These are phyloP conservation scores for Cyberlindnera petersonii DNA, from an alignment of 805 yeast genomes.

Conservation along the genomic window DNA sequence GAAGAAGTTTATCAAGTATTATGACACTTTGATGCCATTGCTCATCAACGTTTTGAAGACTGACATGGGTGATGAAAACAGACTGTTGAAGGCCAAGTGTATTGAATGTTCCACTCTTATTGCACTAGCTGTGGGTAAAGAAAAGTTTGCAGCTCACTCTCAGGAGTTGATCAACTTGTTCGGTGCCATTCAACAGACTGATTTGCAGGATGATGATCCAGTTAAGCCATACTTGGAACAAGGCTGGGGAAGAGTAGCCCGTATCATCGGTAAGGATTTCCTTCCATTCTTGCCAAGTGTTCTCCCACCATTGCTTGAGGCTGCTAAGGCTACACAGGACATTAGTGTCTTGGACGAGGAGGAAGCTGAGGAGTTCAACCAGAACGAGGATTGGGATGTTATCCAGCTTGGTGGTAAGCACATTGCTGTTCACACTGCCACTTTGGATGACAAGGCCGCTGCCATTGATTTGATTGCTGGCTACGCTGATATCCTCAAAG, in stretches of 20 bases:
- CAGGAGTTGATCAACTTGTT: conserved; percentile 69
- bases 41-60: conserved; percentile 73
- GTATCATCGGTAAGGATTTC: conserved; percentile 80
- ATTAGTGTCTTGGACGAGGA: conserved; percentile 84
- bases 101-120: conserved; percentile 94
- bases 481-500: conserved; percentile 82
- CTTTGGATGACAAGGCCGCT: conserved; percentile 88
- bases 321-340: conserved; percentile 89
- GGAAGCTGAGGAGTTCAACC: conserved; percentile 77
- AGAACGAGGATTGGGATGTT: conserved; percentile 93
- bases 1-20: conserved; percentile 80
- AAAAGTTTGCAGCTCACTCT: conserved; percentile 74
- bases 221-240: conserved; percentile 82
- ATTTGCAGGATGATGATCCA: conserved; percentile 72
- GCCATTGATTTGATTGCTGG: conserved; percentile 86
- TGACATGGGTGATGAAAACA: conserved; percentile 74
- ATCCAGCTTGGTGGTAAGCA: conserved; percentile 87
- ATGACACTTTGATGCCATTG: conserved; percentile 91
- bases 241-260: conserved; percentile 94
- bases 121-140: conserved; percentile 92
- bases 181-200: conserved; percentile 62
- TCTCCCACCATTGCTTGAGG: conserved; percentile 79
- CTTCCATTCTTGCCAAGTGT: conserved; percentile 79
- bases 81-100: conserved; percentile 84
- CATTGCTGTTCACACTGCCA: conserved; percentile 90